Evolutionary conservation across 192 early-diverging fungal species (phyloP), one percentile per base, ranked within the genome.

Genomic region (Gonapodya sp.): DNA sequence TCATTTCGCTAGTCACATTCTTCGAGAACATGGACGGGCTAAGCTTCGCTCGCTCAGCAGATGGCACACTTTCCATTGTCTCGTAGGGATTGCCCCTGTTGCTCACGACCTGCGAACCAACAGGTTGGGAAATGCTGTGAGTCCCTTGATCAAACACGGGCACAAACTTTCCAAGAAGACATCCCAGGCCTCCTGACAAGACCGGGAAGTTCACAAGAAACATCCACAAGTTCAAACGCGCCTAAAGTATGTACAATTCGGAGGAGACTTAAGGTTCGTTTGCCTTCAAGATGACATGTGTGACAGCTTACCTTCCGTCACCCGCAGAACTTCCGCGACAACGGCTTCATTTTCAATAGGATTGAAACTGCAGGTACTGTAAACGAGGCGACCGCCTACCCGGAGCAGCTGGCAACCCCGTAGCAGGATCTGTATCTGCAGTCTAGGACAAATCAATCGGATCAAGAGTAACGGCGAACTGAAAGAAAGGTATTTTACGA

Each of bases 301-400:
- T n/a, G n/a, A n/a, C n/a, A 34, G 31, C 75, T 8, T 31, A 88
- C 88, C 91, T 36, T 89, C 87, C 72, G 86, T 83, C 37, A 85
- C 81, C 81, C 86, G 89, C 83, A 98, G 85, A 16, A 94, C 89
- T 73, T 93, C 93, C 33, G 94, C 95, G 0, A 98, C 94, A 37
- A 98, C 96, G 1, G 96, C 95, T 86, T 99, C 96, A 82, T 98
- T 97, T 85, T 98, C 97, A 79, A 98, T 86, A 24, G 98, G 97
- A 84, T 99, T 99, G 84, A 99, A 93, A 35, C 96, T 95, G 88
- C 98, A 99, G 0, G 98, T 99, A 35, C 96, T 97, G 83, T 98
- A 99, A 0, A 99, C 98, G 79, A 99, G 87, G 35, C 95, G 89
- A 0, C 96, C 98, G 46, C 94, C 95, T 37, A 94, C 87, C 88